Conservation (phyloP, 1,284 basidiomycete species). For the Ustilago vetiveriae region DNA sequence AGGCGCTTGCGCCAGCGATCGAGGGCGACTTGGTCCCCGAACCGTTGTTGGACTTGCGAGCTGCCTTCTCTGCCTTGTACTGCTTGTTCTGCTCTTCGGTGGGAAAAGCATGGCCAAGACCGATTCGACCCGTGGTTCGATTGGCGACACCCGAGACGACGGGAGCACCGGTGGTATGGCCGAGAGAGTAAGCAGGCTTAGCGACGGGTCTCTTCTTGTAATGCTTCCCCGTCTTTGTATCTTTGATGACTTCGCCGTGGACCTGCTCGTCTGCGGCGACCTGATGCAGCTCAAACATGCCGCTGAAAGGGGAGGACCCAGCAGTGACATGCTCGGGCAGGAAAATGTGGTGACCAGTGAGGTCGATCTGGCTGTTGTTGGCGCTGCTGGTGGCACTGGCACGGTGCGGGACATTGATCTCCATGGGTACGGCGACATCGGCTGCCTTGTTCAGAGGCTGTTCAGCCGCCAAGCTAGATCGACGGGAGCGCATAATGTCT, state of each 20-base stretch:
- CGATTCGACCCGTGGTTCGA: constrained; percentile 31
- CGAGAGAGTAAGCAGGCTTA: constrained; percentile 41
- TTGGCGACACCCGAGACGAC: constrained; percentile 3
- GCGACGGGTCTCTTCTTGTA: constrained; percentile 42
- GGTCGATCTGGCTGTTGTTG: constrained; percentile 33
- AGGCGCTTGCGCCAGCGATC: constrained; percentile 1
- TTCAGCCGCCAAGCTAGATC: constrained; percentile 15
- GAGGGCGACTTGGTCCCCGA: constrained; percentile 27
- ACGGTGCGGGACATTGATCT: constrained; percentile 22
- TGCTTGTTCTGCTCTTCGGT: constrained; percentile 39
- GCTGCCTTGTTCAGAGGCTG: constrained; percentile 14
- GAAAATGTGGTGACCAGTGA: constrained; percentile 40
- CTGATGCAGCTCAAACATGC: constrained; percentile 30
- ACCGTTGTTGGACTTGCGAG: constrained; percentile 25
- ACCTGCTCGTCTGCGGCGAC: constrained; percentile 29
- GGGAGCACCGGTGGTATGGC: constrained; percentile 42
- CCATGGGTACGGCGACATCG: constrained; percentile 37
- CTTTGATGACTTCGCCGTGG: constrained; percentile 41
- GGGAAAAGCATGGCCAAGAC: constrained; percentile 44
- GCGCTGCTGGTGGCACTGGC: constrained; percentile 22
- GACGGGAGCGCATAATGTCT: constrained; percentile 16
- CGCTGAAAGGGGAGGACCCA: constrained; percentile 4
- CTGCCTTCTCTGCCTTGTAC: constrained; percentile 39
- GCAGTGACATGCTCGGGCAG: constrained; percentile 10
- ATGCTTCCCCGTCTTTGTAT: constrained; percentile 51